A percentile compares a stretch with the other conserved stretches of the same genome.
Conservation (phyloP, 2,329 filamentous ascomycete species). For the Neoascochyta sp. region DNA sequence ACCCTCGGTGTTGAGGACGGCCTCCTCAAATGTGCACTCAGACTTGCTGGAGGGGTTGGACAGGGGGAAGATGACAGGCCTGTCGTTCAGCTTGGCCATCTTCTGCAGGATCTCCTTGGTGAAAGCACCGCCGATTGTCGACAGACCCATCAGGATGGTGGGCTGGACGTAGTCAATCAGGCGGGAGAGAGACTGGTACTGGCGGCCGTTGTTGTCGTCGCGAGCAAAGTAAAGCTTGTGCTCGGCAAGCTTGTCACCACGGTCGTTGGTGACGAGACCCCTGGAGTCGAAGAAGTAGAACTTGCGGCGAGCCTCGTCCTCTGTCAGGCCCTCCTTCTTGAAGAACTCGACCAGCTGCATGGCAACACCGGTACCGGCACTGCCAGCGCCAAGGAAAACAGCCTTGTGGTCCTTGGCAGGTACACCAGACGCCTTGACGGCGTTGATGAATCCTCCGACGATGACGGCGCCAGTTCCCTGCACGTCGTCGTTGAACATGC, state of each 20-base stretch:
- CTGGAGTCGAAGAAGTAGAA: slow-evolving; percentile 98
- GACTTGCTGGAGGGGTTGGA: slow-evolving; percentile 96
- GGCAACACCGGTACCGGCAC: slow-evolving; percentile 92
- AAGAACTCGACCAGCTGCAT: slow-evolving; percentile 98
- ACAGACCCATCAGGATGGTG: slow-evolving; percentile 89
- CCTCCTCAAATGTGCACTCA: slow-evolving; percentile 95
- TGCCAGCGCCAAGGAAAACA: slow-evolving; percentile 94
- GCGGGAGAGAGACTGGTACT: slow-evolving; percentile 75
- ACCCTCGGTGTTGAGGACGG: slow-evolving; percentile 85
- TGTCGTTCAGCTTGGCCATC: slow-evolving; percentile 60
- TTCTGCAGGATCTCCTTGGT: slow-evolving; percentile 75
- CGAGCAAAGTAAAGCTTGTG: slow-evolving; percentile 72
- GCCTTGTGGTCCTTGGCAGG: slow-evolving; percentile 86
- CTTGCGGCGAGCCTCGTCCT: slow-evolving; percentile 81
- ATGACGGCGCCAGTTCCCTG: slow-evolving; percentile 97
- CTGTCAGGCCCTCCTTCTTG: slow-evolving; percentile 82
- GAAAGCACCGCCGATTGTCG: slow-evolving; percentile 91
- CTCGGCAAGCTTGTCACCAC: slow-evolving; percentile 87
- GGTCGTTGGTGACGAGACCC: slow-evolving; percentile 88
- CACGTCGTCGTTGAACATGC: slow-evolving; percentile 98
- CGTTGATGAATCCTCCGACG: slow-evolving; percentile 72
- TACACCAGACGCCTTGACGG: slow-evolving; percentile 79
- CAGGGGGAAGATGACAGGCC: slow-evolving; percentile 78
- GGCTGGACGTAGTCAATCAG: slow-evolving; percentile 94
- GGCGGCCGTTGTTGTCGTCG: slow-evolving; percentile 61